A percentile compares a stretch with the other conserved stretches of the same genome.
These are phyloP conservation scores for Osmanthus fragrans DNA, from an alignment of 257 asterid species.

Conservation along the genomic window DNA sequence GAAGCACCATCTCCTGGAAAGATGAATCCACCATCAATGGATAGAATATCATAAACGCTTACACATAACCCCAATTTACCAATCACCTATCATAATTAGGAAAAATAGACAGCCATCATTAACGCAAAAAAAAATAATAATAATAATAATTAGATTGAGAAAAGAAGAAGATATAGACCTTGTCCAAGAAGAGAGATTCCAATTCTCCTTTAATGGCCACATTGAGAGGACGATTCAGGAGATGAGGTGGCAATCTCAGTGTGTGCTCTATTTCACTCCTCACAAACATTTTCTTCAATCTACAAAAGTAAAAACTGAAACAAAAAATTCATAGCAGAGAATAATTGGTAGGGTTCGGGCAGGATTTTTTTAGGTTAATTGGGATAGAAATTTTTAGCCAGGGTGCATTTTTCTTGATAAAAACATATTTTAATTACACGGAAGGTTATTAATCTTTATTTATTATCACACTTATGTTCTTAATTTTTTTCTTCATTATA, in stretches of 20 bases:
- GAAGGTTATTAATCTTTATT: no score
- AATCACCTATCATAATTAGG: constrained; percentile 40
- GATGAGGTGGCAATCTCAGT: constrained; percentile 49
- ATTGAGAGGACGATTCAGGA: constrained; percentile 56
- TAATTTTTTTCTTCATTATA: no score
- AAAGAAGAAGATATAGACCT: constrained; percentile 35
- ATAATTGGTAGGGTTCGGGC: not conserved
- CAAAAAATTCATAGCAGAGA: not conserved
- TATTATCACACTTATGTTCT: no score
- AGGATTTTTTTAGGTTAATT: no score
- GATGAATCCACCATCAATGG: constrained; percentile 75
- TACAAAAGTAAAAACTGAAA: not conserved
- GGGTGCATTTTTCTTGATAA: no score
- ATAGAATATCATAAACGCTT: constrained; percentile 69
- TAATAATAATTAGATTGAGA: not conserved
- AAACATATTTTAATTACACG: no score
- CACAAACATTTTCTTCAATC: constrained; percentile 53
- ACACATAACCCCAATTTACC: not conserved
- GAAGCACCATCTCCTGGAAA: constrained; percentile 81
- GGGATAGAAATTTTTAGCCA: no score
- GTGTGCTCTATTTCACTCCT: constrained; percentile 78
- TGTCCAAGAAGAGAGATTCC: constrained; percentile 70
- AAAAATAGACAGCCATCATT: constrained; percentile 7
- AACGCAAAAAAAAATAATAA: not conserved
- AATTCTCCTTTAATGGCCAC: constrained; percentile 80